Evolutionary conservation across 345 rosid genomes (phyloP), one percentile per base, ranked within the genome.

Genomic region (Ailanthus altissimus): DNA sequence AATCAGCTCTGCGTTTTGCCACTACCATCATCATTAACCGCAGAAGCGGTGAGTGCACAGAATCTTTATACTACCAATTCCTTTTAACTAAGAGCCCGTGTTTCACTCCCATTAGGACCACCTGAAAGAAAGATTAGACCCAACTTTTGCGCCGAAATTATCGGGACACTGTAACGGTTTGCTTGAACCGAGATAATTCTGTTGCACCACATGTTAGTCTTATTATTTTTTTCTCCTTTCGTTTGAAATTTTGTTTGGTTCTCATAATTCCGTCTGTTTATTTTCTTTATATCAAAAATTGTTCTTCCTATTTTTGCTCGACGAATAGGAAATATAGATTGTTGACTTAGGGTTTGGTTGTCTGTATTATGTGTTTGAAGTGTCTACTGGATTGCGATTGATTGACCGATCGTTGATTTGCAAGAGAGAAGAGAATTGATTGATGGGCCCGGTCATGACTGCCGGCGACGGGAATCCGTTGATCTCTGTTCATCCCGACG

Each of bases 401-500:
- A 60, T 10, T 65, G 70, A 14, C 59, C 75, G 47, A 72, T 66
- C 62, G 71, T 77, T 78, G 76, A 70, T 74, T 58, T 45, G 53
- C 8, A 68, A 74, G 78, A 40, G 78, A 66, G 10, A 63, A 38
- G 38, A 45, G 23, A 21, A n/a, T 25, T 65, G 18, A 53, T 53
- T 75, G 78, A 51, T 66, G 78, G 77, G 77, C 79, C 73, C 46
- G 66, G 77, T 82, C 81, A 91, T 91, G 94, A 74, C 86, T 76
- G 90, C 89, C 70, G 88, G 79, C 75, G 91, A 84, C 74, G 89
- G 85, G 79, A 89, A 86, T 40, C 90, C 84, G 82, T 80, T 96
- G 77, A 88, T 96, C 90, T 90, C 97, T 47, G 89, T 96, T 79
- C 98, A 92, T 79, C 99, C 99, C 65, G 96, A 91, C 42, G 98